phyloP scores from a whole-genome alignment of 208 protist genomes.

The Porcisia hertigi region DNA sequence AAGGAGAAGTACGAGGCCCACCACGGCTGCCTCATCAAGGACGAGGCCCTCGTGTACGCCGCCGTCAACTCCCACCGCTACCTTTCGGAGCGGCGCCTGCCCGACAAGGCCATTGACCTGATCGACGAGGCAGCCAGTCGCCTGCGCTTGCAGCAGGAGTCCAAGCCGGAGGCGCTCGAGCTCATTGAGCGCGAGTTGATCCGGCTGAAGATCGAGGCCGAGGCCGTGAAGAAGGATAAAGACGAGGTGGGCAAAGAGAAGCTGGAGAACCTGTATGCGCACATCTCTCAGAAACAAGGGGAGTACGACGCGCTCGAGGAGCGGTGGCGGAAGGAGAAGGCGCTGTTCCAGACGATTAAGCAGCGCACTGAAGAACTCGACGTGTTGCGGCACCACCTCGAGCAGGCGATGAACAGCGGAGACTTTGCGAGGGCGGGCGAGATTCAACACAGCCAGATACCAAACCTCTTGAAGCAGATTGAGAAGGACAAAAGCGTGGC shows the following conservation, averaged over 20 bases:
- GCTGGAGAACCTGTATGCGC: constrained; percentile 70
- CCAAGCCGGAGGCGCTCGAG: constrained; percentile 96
- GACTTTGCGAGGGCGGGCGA: constrained; percentile 85
- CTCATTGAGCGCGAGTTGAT: constrained; percentile 91
- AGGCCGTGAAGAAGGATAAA: constrained; percentile 94
- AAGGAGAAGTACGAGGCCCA: constrained; percentile 94
- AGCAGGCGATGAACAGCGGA: constrained; percentile 74
- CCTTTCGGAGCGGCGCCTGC: constrained; percentile 96
- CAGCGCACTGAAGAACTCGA: constrained; percentile 91
- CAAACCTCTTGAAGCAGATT: constrained; percentile 85
- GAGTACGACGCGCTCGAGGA: constrained; percentile 85
- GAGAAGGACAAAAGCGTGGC: constrained; percentile 84
- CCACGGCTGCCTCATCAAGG: constrained; percentile 91
- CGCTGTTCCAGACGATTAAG: constrained; percentile 89
- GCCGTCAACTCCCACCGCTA: constrained; percentile 94
- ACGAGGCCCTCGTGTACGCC: constrained; percentile 90
- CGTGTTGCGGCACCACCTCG: constrained; percentile 78
- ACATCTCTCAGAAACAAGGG: constrained; percentile 75
- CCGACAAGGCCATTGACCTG: constrained; percentile 99
- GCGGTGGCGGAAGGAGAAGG: constrained; percentile 88
- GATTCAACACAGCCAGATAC: constrained; percentile 78
- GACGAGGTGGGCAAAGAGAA: constrained; percentile 89
- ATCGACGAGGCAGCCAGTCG: constrained; percentile 96
- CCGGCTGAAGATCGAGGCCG: constrained; percentile 92
- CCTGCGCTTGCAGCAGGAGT: constrained; percentile 94